phyloP scores from a whole-genome alignment of 805 yeast genomes.

The Kuraishia capsulata region DNA sequence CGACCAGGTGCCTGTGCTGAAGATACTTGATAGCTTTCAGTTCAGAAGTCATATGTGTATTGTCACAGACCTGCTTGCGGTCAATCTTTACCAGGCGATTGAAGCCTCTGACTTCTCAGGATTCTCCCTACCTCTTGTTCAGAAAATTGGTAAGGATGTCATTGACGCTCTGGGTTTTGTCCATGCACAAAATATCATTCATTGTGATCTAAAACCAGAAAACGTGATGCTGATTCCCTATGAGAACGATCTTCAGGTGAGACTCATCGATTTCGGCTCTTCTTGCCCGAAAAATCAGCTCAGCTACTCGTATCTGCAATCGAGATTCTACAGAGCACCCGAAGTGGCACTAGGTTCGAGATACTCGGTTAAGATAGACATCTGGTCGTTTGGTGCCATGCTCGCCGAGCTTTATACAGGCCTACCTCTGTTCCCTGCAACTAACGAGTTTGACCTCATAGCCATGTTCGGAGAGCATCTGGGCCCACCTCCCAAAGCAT shows the following conservation, averaged over 20 bases:
- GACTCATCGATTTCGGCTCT: slow-evolving; percentile 77
- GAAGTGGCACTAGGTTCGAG: slow-evolving; percentile 64
- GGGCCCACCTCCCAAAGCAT: slow-evolving; percentile 35
- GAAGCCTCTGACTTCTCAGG: slow-evolving; percentile 44
- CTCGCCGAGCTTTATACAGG: slow-evolving; percentile 76
- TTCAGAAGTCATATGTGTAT: slow-evolving; percentile 81
- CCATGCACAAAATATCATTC: slow-evolving; percentile 51
- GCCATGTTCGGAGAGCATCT: slow-evolving; percentile 31
- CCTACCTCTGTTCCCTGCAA: slow-evolving; percentile 36
- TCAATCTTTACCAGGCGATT: slow-evolving; percentile 54
- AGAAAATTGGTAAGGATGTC: slow-evolving; percentile 42
- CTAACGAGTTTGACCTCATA: slow-evolving; percentile 38
- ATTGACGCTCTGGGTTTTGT: slow-evolving; percentile 52
- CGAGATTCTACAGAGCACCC: slow-evolving; percentile 73
- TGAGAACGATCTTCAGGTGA: slow-evolving; percentile 26
- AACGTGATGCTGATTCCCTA: slow-evolving; percentile 50
- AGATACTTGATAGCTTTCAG: slow-evolving; percentile 60
- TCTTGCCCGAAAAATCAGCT: slow-evolving; percentile 38
- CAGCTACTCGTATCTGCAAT: slow-evolving; percentile 43
- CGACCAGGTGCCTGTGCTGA: slow-evolving; percentile 30
- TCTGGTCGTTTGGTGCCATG: slow-evolving; percentile 96
- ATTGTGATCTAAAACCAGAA: slow-evolving; percentile 84
- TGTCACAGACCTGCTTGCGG: slow-evolving; percentile 60
- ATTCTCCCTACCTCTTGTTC: slow-evolving; percentile 29
- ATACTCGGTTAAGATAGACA: slow-evolving; percentile 43